A percentile compares a stretch with the other conserved stretches of the same genome.
These are phyloP conservation scores for Curvularia spicifera DNA, from an alignment of 2,329 filamentous ascomycete genomes.

Conservation along the genomic window DNA sequence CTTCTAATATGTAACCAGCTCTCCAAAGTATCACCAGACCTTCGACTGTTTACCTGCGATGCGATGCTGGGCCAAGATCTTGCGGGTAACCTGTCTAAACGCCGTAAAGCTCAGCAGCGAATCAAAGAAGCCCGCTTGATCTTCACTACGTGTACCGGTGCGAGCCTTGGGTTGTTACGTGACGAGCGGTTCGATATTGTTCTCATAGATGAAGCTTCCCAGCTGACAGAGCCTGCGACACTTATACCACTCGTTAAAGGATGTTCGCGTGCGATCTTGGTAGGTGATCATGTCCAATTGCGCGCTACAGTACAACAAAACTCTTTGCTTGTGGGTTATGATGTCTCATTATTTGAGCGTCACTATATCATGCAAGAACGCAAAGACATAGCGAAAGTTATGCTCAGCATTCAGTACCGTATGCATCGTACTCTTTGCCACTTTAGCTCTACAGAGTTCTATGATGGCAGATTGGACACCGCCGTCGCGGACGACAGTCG, in stretches of 20 bases:
- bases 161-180: conserved; percentile 53
- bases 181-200: conserved; percentile 50
- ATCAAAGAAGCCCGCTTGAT: conserved; percentile 50
- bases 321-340: conserved; percentile 46
- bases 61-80: conserved; percentile 47
- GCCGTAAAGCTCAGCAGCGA: conserved; percentile 48
- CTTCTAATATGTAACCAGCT: conserved; percentile 19
- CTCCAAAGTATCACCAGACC: conserved; percentile 29
- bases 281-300: conserved; percentile 58
- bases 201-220: conserved; percentile 57
- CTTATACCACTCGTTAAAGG: conserved; percentile 48
- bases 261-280: conserved; percentile 52
- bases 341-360: conserved; percentile 55
- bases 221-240: conserved; percentile 52
- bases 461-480: conserved; percentile 47
- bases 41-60: conserved; percentile 33
- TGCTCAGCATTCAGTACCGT: conserved; percentile 56
- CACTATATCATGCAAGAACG: conserved; percentile 40
- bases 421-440: conserved; percentile 53
- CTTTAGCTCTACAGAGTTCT: conserved; percentile 54
- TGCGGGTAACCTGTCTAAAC: conserved; percentile 27
- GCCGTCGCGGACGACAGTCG: conserved; percentile 33
- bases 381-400: conserved; percentile 41
- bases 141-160: conserved; percentile 56
- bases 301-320: conserved; percentile 52